Evolutionary conservation across 306 rosid genomes (phyloP), one percentile per base, ranked within the genome.

Genomic region (Dryas drummondii): DNA sequence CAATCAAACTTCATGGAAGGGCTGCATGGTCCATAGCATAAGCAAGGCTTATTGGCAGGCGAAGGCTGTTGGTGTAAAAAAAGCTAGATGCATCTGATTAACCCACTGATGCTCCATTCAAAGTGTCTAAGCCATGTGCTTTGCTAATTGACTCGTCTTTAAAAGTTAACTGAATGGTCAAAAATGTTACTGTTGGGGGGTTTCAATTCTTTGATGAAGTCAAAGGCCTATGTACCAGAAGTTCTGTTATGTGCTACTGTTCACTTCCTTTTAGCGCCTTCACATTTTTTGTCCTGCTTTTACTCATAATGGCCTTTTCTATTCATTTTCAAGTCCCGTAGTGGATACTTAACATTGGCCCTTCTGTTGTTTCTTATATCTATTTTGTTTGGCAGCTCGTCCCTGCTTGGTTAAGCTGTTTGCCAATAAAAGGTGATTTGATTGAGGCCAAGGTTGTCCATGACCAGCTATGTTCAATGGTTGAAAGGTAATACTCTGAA

Each of bases 391-490:
- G 55, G 73, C 86, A 89, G 94, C 79, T 87, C 50, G 82, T 89
- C 73, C 94, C 94, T n/a, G 91, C 91, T 32, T 89, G 94, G 94
- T 70, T 89, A 68, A 75, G 79, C 80, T 89, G 89, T 80, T 87
- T 89, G 82, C 94, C 94, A 5, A 78, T 89, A 59, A 89, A 89
- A 78, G 94, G 91, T 73, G 94, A 89, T 80, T 83, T 89, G 77
- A 82, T 89, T 45, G 94, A 89, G 79, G 91, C 94, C 52, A 87
- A 83, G 76, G 89, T 82, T 83, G 94, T 87, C 65, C 94, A 89
- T 16, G 94, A 87, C 56, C 90, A 83, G 77, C 88, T 89, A 37
- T 89, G 90, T 76, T 81, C 94, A 64, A 89, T 89, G 94, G 89
- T 87, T 51, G 94, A 87, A 78, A 89, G 94, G 94, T 89, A 73